Conservation (phyloP, 768 basidiomycete genomes). For the Crucibulum laeve region DNA sequence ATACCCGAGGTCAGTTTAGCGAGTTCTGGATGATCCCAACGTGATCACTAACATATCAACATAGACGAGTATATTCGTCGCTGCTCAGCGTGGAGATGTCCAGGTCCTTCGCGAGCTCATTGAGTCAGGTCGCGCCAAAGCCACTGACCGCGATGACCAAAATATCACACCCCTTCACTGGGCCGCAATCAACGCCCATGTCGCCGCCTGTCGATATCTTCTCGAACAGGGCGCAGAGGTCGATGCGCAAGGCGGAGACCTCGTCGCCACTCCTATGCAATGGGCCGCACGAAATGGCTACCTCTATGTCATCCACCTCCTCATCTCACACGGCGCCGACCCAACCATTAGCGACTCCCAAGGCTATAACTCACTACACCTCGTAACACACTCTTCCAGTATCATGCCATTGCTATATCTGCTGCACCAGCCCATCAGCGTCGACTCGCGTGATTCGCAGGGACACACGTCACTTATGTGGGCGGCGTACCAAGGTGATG, state of each 20-base stretch:
- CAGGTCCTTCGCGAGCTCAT: slow-evolving; percentile 58
- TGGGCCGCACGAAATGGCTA: slow-evolving; percentile 99
- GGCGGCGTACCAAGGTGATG: slow-evolving; percentile 99
- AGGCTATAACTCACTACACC: slow-evolving; percentile 93
- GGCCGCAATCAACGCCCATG: slow-evolving; percentile 96
- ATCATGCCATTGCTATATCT: slow-evolving; percentile 94
- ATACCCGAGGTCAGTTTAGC: slow-evolving; percentile 33
- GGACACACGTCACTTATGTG: slow-evolving; percentile 98
- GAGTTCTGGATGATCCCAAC: neutral
- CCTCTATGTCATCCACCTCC: slow-evolving; percentile 90
- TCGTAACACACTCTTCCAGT: slow-evolving; percentile 90
- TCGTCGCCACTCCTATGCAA: slow-evolving; percentile 92
- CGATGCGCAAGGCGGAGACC: slow-evolving; percentile 91
- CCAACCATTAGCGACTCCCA: slow-evolving; percentile 89
- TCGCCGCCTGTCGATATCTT: slow-evolving; percentile 82
- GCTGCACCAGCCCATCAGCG: slow-evolving; percentile 88
- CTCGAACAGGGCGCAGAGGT: slow-evolving; percentile 93
- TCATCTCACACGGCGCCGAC: slow-evolving; percentile 87
- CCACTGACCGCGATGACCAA: slow-evolving; percentile 80
- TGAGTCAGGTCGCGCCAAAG: slow-evolving; percentile 63
- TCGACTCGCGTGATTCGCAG: slow-evolving; percentile 86
- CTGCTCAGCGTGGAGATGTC: slow-evolving; percentile 86
- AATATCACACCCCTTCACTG: slow-evolving; percentile 96
- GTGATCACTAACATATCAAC: slow-evolving; percentile 1
- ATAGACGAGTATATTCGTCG: slow-evolving; percentile 70